phyloP scores from a whole-genome alignment of 2,329 filamentous ascomycete species.

The Tolypocladium pustulatum region DNA sequence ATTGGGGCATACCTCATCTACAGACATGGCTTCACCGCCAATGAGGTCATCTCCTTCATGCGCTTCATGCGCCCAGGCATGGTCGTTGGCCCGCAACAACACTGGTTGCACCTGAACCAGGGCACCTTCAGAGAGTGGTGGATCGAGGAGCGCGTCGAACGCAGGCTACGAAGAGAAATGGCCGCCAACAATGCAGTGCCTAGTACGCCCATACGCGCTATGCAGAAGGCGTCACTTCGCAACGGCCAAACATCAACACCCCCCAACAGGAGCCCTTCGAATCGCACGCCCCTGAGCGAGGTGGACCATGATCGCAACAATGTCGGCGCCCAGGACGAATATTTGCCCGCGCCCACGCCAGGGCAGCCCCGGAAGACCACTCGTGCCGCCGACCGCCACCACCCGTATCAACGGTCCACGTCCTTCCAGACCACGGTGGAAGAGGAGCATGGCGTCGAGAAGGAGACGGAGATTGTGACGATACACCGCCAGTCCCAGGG shows the following conservation, averaged over 20 bases:
- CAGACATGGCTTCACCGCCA: constrained; percentile 91
- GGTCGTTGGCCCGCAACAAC: constrained; percentile 97
- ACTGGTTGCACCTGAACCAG: constrained; percentile 98
- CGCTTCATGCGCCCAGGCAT: constrained; percentile 98
- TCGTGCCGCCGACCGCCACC: constrained; percentile 62
- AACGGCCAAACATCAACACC: constrained; percentile 72
- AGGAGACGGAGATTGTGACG: constrained; percentile 50
- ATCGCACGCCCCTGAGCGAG: constrained; percentile 82
- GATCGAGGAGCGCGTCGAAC: constrained; percentile 77
- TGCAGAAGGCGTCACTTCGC: constrained; percentile 47
- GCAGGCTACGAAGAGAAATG: constrained; percentile 50
- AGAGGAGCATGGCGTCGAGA: constrained; percentile 41
- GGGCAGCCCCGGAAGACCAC: constrained; percentile 89
- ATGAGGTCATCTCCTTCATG: constrained; percentile 97
- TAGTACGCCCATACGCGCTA: constrained; percentile 51
- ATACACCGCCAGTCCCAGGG: constrained; percentile 52
- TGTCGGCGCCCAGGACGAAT: constrained; percentile 69
- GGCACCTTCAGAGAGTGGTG: constrained; percentile 98
- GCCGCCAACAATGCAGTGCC: constrained; percentile 37
- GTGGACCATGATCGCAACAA: constrained; percentile 71
- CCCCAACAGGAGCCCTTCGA: constrained; percentile 65
- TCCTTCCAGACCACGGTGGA: constrained; percentile 30
- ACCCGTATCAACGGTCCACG: constrained; percentile 56
- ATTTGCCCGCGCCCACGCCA: constrained; percentile 87
- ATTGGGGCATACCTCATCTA: constrained; percentile 98